Evolutionary conservation across 2,329 filamentous ascomycete genomes (phyloP), one percentile per base, ranked within the genome.

Genomic region (Talaromyces amestolkiae): DNA sequence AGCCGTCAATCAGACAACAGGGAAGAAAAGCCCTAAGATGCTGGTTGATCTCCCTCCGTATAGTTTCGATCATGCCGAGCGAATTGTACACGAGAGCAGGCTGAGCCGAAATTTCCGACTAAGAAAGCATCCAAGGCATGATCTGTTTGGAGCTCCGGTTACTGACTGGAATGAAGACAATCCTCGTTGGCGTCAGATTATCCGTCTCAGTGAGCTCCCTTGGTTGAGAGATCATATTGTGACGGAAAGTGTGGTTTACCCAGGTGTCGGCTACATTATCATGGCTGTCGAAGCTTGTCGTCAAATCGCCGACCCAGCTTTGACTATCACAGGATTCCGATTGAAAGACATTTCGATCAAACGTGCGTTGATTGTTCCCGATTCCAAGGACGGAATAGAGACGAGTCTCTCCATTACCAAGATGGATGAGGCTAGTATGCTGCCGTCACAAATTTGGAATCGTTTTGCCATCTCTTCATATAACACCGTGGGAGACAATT

Each of bases 391-490:
- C 6, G 75, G 75, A 2, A 69, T 76, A 27, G 75, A 77, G 62
- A 67, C 73, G 1, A 69, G 67, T 39, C 51, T 77, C 8, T 71
- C 71, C 10, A 70, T 75, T 66, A 68, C 65, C 10, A 68, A 63
- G 15, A 63, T 69, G 27, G 72, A 75, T 24, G 69, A 71, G 37
- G 62, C 69, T 1, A 69, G 68, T 3, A 63, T 68, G 10, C 61
- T 60, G 54, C 41, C 59, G n/a, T 69, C 70, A 8, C 68, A 66
- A 19, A 49, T 62, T 1, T 76, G 73, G 74, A 71, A 68, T 8
- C 69, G 69, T n/a, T 77, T 77, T 61, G 66, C 70, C 4, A 70
- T 77, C 22, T 70, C 68, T 61, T 77, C 75, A 1, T 76, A 74
- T 64, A 72, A 73, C 59, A 62, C 68, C 4, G 68, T 67, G 10